Evolutionary conservation across 495 filamentous ascomycete genomes (phyloP), one percentile per base, ranked within the genome.

Genomic region (Xylaria bambusicola): DNA sequence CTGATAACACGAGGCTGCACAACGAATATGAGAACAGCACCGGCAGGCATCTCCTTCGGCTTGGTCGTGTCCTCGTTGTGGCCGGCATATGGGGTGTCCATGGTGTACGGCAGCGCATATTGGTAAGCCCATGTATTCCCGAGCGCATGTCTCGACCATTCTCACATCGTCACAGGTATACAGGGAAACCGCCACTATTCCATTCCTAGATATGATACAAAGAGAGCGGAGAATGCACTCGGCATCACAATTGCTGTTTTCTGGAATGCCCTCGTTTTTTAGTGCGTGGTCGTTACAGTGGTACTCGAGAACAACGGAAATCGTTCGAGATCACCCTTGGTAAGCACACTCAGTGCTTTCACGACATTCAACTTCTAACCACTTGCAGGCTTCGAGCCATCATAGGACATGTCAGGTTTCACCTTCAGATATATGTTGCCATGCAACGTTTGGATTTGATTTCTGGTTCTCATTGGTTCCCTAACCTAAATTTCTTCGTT

Each of bases 41-140:
- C 5, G 82, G 77, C 18, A 66, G 68, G 12, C 67, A 63, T 12
- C 56, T 80, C 48, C 62, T 78, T 50, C 57, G 73, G 26, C 44
- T 67, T 7, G 75, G 75, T 4, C 69, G 73, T 12, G 55, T 70
- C 1, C 57, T 79, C 7, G 69, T 77, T 21, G 69, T 75, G n/a
- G 68, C 70, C 9, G 71, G 72, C 1, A 71, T 80, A 18, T 84
- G 81, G 80, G 80, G 81, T n/a, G 70, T 82, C 9, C 71, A 78
- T 51, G 79, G 80, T 33, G 63, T 83, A 53, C 67, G 81, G 51
- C 74, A 79, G 54, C 73, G 81, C 24, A 77, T 83, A 41, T 47
- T 82, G 55, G 81, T 83, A 56, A 52, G 75, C 46, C 31, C 26
- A 29, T 26, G 21, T 35, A 18, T 46, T 18, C n/a, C 18, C 21